phyloP scores from a whole-genome alignment of 2,329 filamentous ascomycete species.

The Magnaporthiopsis rhizophila region DNA sequence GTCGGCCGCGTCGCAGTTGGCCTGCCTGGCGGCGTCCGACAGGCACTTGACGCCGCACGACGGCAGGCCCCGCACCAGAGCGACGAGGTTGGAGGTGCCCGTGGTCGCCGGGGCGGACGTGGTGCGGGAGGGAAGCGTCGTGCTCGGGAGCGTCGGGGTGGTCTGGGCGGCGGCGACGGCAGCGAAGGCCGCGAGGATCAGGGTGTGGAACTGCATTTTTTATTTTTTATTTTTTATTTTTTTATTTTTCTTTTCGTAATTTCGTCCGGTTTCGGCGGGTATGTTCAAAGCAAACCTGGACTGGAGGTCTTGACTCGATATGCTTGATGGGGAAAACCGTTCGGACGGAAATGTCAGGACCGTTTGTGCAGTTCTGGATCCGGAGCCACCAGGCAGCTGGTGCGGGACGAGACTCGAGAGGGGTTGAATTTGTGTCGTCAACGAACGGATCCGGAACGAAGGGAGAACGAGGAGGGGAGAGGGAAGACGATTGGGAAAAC shows the following conservation, averaged over 20 bases:
- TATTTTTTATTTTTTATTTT: no score
- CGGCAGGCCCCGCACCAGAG: not conserved
- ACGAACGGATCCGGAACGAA: not conserved
- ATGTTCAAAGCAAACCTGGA: not conserved
- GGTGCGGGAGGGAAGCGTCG: not conserved
- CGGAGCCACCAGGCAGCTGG: no score
- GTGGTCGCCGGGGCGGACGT: not conserved
- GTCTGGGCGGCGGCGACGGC: slow-evolving; percentile 4
- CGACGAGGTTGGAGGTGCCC: not conserved
- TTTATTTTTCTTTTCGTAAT: no score
- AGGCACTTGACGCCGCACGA: slow-evolving; percentile 3
- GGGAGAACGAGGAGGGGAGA: not conserved
- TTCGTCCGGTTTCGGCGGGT: not conserved
- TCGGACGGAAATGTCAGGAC: not conserved
- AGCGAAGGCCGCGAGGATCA: not conserved
- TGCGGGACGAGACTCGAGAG: no score
- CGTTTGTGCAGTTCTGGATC: no score
- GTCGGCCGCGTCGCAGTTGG: slow-evolving; percentile 2
- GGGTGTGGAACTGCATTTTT: slow-evolving; percentile 1
- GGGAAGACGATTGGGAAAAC: not conserved
- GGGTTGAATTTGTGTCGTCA: no score
- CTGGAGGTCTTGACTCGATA: not conserved
- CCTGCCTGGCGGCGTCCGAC: not conserved
- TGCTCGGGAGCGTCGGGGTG: not conserved
- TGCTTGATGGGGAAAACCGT: not conserved